These are phyloP conservation scores for Malus asiatica DNA, from an alignment of 306 rosid species.

Conservation along the genomic window DNA sequence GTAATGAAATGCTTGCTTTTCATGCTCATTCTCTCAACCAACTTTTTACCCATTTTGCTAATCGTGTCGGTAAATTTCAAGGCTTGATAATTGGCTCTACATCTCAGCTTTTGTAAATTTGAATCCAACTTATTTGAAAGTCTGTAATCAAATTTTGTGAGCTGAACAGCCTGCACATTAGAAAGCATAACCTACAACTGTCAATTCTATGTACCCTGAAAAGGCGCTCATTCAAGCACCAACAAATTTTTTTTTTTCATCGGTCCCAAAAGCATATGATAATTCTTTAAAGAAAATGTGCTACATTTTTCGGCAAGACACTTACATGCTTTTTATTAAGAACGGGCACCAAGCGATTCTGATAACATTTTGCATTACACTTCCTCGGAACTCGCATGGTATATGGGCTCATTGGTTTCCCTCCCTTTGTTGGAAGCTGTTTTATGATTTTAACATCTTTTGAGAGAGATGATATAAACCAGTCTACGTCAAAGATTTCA, in stretches of 20 bases:
- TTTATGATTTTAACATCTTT: conserved; percentile 62
- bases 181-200: background rate
- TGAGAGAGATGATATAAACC: conserved; percentile 65
- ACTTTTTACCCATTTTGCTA: conserved; percentile 50
- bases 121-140: conserved; percentile 66
- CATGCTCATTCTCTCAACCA: conserved; percentile 66
- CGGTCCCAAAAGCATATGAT: background rate
- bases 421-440: conserved; percentile 46
- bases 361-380: conserved; percentile 61
- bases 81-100: conserved; percentile 85
- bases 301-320: background rate
- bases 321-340: conserved; percentile 67
- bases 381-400: conserved; percentile 84
- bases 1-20: conserved; percentile 69
- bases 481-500: conserved; percentile 68
- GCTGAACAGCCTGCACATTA: conserved; percentile 60
- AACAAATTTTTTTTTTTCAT: background rate
- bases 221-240: background rate
- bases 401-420: conserved; percentile 33
- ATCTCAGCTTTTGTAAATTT: conserved; percentile 71
- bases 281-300: background rate
- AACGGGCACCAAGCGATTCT: conserved; percentile 56
- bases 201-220: conserved; percentile 7
- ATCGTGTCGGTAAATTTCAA: conserved; percentile 62
- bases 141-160: conserved; percentile 85